Evolutionary conservation across 75 land plant genomes (phyloP).

Genomic region (Pinus tabuliformis): DNA sequence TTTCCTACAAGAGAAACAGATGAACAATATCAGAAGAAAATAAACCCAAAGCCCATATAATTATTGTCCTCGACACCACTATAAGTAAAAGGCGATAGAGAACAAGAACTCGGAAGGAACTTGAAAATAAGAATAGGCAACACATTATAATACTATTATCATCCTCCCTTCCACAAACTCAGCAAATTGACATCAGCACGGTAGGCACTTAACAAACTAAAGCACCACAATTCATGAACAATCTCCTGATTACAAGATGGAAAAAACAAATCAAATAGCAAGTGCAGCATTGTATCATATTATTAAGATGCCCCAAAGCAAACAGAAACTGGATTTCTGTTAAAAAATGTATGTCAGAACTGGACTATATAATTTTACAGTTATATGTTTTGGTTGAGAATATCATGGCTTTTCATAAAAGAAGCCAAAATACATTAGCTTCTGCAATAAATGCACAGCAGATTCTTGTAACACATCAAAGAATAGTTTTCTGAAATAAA

Average conservation of each 20-base stretch:
- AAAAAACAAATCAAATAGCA: not conserved
- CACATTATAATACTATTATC: not conserved
- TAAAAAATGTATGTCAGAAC: not conserved
- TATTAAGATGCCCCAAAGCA: not conserved
- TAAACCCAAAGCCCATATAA: not conserved
- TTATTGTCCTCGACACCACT: not conserved
- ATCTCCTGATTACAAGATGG: not conserved
- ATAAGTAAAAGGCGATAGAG: not conserved
- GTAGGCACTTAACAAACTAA: not conserved
- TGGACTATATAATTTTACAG: not conserved
- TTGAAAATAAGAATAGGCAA: not conserved
- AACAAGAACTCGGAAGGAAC: not conserved
- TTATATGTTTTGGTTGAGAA: not conserved
- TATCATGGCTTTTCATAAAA: not conserved
- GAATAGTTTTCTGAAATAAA: too few relatives aligned
- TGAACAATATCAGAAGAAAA: constrained; percentile 4
- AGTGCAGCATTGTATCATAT: not conserved
- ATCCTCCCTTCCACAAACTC: not conserved
- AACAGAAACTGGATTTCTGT: not conserved
- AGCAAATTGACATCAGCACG: not conserved
- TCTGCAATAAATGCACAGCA: too few relatives aligned
- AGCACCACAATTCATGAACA: constrained; percentile 5
- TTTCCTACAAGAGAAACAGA: constrained; percentile 48
- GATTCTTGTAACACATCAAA: too few relatives aligned
- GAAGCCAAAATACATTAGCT: not conserved